A percentile compares a stretch with the other conserved stretches of the same genome.
phyloP scores from a whole-genome alignment of 2,329 filamentous ascomycete species.

The Huntiella bhutanensis region DNA sequence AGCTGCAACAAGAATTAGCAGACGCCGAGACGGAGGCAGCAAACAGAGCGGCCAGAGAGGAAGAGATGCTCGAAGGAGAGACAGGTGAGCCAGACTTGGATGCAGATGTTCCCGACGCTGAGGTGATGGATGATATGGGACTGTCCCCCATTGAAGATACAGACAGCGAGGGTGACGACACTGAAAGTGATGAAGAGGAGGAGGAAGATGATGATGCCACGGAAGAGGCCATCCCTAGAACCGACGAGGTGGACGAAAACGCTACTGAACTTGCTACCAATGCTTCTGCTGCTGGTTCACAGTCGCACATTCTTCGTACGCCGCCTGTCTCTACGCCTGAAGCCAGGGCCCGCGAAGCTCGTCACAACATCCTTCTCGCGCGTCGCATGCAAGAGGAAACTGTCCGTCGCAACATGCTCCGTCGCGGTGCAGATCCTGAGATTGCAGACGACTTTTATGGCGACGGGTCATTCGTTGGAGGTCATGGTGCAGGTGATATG shows the following conservation, averaged over 20 bases:
- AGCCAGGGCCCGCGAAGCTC: conserved; percentile 22
- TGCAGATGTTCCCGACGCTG: conserved; percentile 53
- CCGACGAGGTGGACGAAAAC: conserved; percentile 22
- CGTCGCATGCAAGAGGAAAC: conserved; percentile 39
- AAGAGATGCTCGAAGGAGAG: conserved; percentile 36
- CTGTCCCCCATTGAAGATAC: conserved; percentile 23
- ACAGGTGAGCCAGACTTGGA: conserved; percentile 44
- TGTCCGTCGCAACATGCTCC: conserved; percentile 27
- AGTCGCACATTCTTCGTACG: not conserved
- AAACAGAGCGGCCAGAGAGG: conserved; percentile 22
- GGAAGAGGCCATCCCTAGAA: conserved; percentile 16
- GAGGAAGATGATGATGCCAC: conserved; percentile 23
- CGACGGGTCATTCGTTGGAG: conserved; percentile 25
- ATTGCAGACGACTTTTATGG: conserved; percentile 29
- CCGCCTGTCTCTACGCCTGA: conserved; percentile 14
- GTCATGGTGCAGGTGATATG: not conserved
- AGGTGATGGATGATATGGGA: conserved; percentile 15
- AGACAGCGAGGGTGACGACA: conserved; percentile 22
- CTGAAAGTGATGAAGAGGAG: conserved; percentile 19
- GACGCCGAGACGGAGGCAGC: conserved; percentile 33
- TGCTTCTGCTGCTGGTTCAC: not conserved
- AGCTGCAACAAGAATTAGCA: conserved; percentile 54
- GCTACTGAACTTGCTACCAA: conserved; percentile 13
- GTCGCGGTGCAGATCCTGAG: conserved; percentile 22
- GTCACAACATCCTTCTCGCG: conserved; percentile 29